phyloP scores from a whole-genome alignment of 2,329 filamentous ascomycete genomes.

The Neocucurbitaria cava region DNA sequence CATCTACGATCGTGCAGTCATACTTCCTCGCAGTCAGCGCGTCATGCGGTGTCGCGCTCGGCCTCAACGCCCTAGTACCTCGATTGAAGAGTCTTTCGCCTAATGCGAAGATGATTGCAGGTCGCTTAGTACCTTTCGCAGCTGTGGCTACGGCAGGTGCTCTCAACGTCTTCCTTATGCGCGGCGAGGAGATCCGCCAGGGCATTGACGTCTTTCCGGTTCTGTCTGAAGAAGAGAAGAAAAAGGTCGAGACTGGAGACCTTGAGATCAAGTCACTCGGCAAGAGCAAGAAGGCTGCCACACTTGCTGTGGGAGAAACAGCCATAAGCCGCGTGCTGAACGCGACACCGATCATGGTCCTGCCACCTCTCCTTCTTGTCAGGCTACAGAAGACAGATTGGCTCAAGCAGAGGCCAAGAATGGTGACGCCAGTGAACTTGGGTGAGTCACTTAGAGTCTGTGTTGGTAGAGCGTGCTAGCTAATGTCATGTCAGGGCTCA shows the following conservation, averaged over 20 bases:
- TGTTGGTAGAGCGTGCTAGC: slow-evolving; percentile 70
- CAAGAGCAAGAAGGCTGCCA: slow-evolving; percentile 86
- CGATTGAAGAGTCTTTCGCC: slow-evolving; percentile 79
- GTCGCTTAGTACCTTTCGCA: slow-evolving; percentile 92
- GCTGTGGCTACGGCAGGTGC: slow-evolving; percentile 91
- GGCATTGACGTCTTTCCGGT: slow-evolving; percentile 94
- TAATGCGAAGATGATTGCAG: slow-evolving; percentile 75
- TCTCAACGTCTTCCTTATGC: slow-evolving; percentile 97
- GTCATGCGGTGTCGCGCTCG: slow-evolving; percentile 91
- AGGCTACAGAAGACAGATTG: slow-evolving; percentile 83
- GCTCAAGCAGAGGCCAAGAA: slow-evolving; percentile 76
- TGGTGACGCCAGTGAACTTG: slow-evolving; percentile 84
- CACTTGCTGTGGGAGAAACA: slow-evolving; percentile 89
- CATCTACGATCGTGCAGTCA: slow-evolving; percentile 81
- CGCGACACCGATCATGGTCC: slow-evolving; percentile 94
- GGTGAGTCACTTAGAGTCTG: slow-evolving; percentile 58
- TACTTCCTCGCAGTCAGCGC: slow-evolving; percentile 92
- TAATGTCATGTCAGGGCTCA: slow-evolving; percentile 61
- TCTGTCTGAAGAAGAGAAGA: slow-evolving; percentile 73
- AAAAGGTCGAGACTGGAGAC: slow-evolving; percentile 69
- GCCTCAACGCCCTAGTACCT: slow-evolving; percentile 88
- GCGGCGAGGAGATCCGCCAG: slow-evolving; percentile 88
- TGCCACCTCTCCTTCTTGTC: slow-evolving; percentile 87
- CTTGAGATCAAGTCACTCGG: slow-evolving; percentile 71
- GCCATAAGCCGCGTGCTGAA: slow-evolving; percentile 91